Percentiles rank a stretch among this genome's conserved stretches.
Evolutionary conservation across 2,329 filamentous ascomycete species (phyloP).

Genomic region (Fusarium nygamai): DNA sequence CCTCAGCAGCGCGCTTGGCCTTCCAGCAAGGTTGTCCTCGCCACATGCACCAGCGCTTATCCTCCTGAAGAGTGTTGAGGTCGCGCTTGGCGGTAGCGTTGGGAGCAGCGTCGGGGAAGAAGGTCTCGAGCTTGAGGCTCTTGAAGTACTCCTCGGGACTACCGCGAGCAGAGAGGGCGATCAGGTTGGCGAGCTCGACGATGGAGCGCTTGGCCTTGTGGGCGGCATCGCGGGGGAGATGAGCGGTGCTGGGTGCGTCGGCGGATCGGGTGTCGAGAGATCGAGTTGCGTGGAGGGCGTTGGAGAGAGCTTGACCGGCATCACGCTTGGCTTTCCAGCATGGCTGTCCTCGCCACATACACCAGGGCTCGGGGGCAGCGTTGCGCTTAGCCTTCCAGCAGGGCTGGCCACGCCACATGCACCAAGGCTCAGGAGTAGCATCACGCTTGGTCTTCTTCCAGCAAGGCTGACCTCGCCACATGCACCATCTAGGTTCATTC

Average conservation of each 20-base stretch:
- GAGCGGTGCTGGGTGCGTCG: slow-evolving; percentile 36
- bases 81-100: slow-evolving; percentile 35
- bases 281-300: slow-evolving; percentile 41
- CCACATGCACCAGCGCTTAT: slow-evolving; percentile 42
- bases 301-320: slow-evolving; percentile 49
- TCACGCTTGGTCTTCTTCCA: slow-evolving; percentile 30
- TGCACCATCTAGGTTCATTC: slow-evolving; percentile 45
- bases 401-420: slow-evolving; percentile 16
- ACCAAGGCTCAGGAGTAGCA: slow-evolving; percentile 32
- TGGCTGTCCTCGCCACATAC: slow-evolving; percentile 51
- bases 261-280: slow-evolving; percentile 41
- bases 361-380: slow-evolving; percentile 44
- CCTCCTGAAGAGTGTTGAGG: slow-evolving; percentile 40
- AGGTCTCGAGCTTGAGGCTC: slow-evolving; percentile 43
- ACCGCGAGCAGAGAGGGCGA: slow-evolving; percentile 45
- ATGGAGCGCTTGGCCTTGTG: slow-evolving; percentile 52
- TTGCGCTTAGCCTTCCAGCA: slow-evolving; percentile 32
- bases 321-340: slow-evolving; percentile 56
- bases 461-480: slow-evolving; percentile 46
- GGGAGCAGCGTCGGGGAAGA: slow-evolving; percentile 42
- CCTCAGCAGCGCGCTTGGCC: slow-evolving; percentile 46
- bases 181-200: slow-evolving; percentile 51
- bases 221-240: slow-evolving; percentile 46
- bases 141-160: slow-evolving; percentile 48
- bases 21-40: slow-evolving; percentile 52